Evolutionary conservation across 2,329 filamentous ascomycete genomes (phyloP).

Genomic region (Hypoxylon sp.): DNA sequence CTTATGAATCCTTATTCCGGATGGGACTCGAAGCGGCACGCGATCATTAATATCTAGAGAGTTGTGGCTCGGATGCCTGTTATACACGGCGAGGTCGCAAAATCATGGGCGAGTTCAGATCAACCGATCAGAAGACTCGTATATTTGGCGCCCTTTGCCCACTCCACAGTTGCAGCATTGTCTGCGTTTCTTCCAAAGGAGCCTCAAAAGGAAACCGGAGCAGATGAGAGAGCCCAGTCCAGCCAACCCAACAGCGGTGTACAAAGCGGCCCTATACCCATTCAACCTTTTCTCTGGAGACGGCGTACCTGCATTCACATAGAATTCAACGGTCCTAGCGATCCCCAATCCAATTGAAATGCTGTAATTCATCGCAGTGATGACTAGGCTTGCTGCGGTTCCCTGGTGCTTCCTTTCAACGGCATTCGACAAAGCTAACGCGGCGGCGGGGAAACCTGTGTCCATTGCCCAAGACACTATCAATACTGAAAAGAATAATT

Average conservation of each 20-base stretch:
- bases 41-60: too few relatives aligned
- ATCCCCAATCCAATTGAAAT: slow-evolving; percentile 77
- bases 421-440: slow-evolving; percentile 70
- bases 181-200: slow-evolving; percentile 16
- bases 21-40: too few relatives aligned
- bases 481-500: slow-evolving; percentile 71
- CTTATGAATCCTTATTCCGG: too few relatives aligned
- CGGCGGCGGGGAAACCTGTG: slow-evolving; percentile 76
- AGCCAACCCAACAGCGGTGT: slow-evolving; percentile 47
- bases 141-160: slow-evolving; percentile 19
- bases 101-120: not conserved
- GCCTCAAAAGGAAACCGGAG: slow-evolving; percentile 32
- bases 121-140: not conserved
- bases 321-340: slow-evolving; percentile 73
- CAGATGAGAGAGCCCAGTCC: slow-evolving; percentile 45
- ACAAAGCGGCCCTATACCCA: slow-evolving; percentile 48
- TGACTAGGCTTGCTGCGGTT: slow-evolving; percentile 46
- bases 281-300: slow-evolving; percentile 36
- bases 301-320: slow-evolving; percentile 49
- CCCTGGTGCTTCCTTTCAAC: slow-evolving; percentile 59
- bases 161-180: slow-evolving; percentile 19
- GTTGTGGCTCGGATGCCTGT: not conserved
- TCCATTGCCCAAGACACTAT: slow-evolving; percentile 76
- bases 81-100: too few relatives aligned
- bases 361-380: slow-evolving; percentile 76